A percentile compares a stretch with the other conserved stretches of the same genome.
Evolutionary conservation across 148 eudicot genomes (phyloP).

Genomic region (Polygonum aviculare): DNA sequence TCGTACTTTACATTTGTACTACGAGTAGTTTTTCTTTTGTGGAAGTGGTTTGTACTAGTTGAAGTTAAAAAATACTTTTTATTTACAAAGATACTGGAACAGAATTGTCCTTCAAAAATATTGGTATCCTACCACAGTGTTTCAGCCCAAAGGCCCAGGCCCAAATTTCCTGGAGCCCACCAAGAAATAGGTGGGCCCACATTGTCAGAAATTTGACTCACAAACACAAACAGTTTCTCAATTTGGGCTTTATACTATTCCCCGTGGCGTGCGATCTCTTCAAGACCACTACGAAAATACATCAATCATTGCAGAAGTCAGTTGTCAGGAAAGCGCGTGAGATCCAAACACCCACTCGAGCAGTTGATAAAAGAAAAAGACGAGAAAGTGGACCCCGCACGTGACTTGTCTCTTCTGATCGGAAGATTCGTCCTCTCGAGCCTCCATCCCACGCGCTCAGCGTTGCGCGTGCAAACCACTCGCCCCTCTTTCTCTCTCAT

Average conservation of each 20-base stretch:
- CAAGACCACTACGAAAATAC: background rate
- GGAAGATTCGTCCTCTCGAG: background rate
- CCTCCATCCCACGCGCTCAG: background rate
- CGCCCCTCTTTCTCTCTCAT: conserved; percentile 13
- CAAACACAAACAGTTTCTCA: background rate
- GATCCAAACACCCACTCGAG: background rate
- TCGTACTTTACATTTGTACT: too few relatives aligned
- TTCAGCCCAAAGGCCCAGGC: background rate
- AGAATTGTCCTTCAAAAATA: too few relatives aligned
- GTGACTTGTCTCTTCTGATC: background rate
- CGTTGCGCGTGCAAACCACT: background rate
- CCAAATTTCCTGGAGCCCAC: background rate
- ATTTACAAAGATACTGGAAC: too few relatives aligned
- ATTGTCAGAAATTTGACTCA: background rate
- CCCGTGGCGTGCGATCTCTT: background rate
- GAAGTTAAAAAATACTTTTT: too few relatives aligned
- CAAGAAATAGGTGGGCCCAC: background rate
- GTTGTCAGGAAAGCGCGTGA: background rate
- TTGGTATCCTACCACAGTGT: too few relatives aligned
- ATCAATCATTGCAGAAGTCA: background rate
- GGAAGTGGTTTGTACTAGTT: too few relatives aligned
- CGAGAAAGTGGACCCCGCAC: background rate
- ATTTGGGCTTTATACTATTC: background rate
- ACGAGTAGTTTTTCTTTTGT: too few relatives aligned
- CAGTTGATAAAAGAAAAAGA: background rate